Base-by-base conservation (phyloP, 2,329 filamentous ascomycete genomes). In the Akanthomyces uredinophilus region DNA sequence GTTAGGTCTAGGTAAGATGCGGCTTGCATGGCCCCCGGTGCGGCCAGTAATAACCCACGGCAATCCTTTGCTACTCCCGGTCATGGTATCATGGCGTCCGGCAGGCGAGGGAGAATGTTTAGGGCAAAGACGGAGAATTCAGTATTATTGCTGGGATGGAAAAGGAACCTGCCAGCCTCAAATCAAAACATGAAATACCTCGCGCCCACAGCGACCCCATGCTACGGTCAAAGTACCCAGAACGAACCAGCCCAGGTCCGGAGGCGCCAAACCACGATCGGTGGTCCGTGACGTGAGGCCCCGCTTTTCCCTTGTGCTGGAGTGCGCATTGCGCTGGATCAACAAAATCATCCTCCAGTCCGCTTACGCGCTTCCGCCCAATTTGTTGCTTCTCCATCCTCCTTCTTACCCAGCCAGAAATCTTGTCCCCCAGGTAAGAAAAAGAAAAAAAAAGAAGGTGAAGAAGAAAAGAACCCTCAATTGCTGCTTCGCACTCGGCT, bases 341-440 rank as follows among this genome's bases (percentile, higher is more conserved):
- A 65, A 69, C 68, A 68, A 69, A 70, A 69, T 65, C 66, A 63
- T 65, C 61, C 60, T 53, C 52, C 63, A 65, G 60, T 68, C 67
- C 68, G 56, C 66, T 65, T 64, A 51, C 68, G 67, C 68, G 65
- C 62, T 65, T 63, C 47, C 57, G 56, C 44, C 43, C 60, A 55
- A 46, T 46, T 62, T 62, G 60, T 61, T 51, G 51, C 64, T 66
- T 64, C 58, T 65, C 60, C 66, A 65, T 61, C 60, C 64, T 63
- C 60, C 60, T 61, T 63, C 51, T 51, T 61, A 52, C 29, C 58
- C 57, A 61, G 41, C 50, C 63, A 51, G 50, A 64, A 54, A 57
- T 51, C 32, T 41, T 41, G 27, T 47, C 29, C 24, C 53, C 57
- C 55, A 65, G 64, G 64, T 66, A 62, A 65, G 43, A 13, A 32